phyloP scores from a whole-genome alignment of 768 basidiomycete genomes.

The Trametes sanguinea region DNA sequence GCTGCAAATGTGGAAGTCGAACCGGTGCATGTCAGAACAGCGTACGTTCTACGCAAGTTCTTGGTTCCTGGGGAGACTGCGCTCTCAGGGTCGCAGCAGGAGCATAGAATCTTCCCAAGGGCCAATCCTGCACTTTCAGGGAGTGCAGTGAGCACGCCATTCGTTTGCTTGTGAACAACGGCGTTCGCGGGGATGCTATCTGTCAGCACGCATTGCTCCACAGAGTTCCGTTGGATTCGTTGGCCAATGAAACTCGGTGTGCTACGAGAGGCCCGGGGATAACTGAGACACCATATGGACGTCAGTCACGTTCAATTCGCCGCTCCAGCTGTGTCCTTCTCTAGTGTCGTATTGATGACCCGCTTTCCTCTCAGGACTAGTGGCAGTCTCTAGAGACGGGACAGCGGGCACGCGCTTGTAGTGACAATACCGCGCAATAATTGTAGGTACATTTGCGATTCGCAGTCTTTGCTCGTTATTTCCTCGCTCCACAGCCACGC shows the following conservation, averaged over 20 bases:
- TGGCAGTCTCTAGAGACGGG: no score
- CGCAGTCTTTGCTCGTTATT: no score
- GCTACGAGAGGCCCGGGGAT: neutral
- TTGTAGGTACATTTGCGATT: no score
- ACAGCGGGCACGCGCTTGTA: no score
- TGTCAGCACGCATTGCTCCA: neutral
- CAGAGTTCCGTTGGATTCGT: neutral
- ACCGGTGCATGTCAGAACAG: conserved; percentile 1
- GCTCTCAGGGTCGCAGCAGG: conserved; percentile 13
- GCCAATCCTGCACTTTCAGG: conserved; percentile 3
- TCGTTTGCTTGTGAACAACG: neutral
- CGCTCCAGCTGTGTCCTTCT: no score
- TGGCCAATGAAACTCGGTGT: neutral
- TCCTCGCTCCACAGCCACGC: no score
- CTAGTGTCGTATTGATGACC: no score
- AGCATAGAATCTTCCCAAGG: neutral
- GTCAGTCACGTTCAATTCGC: no score
- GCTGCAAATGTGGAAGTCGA: neutral
- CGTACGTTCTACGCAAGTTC: neutral
- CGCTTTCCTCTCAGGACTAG: no score
- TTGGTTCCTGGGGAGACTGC: conserved; percentile 3
- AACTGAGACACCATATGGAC: no score
- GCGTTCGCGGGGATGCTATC: conserved; percentile 3
- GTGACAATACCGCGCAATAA: no score
- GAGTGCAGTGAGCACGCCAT: neutral